A percentile compares a stretch with the other conserved stretches of the same genome.
These are phyloP conservation scores for Beauveria brongniartii DNA, from an alignment of 2,329 filamentous ascomycete species.

Conservation along the genomic window DNA sequence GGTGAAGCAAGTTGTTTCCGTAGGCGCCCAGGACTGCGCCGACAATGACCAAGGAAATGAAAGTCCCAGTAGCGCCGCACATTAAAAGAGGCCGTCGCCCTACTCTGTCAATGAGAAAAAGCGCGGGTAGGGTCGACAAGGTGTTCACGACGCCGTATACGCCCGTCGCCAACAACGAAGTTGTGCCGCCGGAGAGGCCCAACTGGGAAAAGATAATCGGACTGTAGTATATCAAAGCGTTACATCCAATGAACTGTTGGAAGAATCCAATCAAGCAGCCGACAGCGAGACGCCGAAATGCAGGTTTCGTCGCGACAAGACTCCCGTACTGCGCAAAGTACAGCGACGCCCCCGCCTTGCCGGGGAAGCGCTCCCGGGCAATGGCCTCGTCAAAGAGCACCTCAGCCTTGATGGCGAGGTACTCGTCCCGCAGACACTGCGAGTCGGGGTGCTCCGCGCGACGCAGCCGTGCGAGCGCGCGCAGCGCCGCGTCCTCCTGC, in stretches of 20 bases:
- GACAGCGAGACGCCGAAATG: constrained; percentile 39
- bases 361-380: constrained; percentile 21
- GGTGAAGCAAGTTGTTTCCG: constrained; percentile 27
- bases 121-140: constrained; percentile 31
- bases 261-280: constrained; percentile 50
- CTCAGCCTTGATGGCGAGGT: constrained; percentile 30
- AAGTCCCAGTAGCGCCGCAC: constrained; percentile 55
- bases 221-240: constrained; percentile 41
- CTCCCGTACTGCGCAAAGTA: constrained; percentile 24
- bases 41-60: constrained; percentile 47
- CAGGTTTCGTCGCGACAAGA: constrained; percentile 22
- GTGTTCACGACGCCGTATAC: constrained; percentile 50
- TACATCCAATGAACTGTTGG: constrained; percentile 41
- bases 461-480: constrained; percentile 24
- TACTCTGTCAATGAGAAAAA: constrained; percentile 44
- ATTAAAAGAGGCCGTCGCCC: constrained; percentile 59
- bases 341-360: constrained; percentile 21
- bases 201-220: constrained; percentile 37
- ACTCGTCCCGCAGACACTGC: constrained; percentile 23
- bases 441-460: constrained; percentile 23
- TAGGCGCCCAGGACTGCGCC: constrained; percentile 41
- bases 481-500: constrained; percentile 23
- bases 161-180: constrained; percentile 45
- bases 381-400: constrained; percentile 27
- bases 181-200: constrained; percentile 33